Conservation (phyloP, 2,329 filamentous ascomycete genomes). For the Pseudomassariella vexata region DNA sequence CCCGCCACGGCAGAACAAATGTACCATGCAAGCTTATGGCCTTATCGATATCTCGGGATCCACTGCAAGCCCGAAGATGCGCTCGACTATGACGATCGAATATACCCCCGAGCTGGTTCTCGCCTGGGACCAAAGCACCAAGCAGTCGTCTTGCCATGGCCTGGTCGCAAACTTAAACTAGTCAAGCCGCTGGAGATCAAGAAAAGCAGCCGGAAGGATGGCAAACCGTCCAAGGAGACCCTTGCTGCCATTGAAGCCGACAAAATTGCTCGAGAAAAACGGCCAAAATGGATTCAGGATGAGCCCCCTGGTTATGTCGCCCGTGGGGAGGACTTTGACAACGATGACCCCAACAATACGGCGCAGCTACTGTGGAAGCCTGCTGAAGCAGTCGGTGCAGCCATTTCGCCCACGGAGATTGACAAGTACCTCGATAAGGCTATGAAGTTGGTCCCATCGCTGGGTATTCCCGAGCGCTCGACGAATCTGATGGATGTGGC, state of each 20-base stretch:
- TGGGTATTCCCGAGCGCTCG: conserved; percentile 61
- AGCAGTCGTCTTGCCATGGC: conserved; percentile 79
- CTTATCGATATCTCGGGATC: conserved; percentile 89
- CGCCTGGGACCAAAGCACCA: conserved; percentile 88
- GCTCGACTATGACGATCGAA: conserved; percentile 93
- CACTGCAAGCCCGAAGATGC: conserved; percentile 95
- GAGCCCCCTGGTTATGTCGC: conserved; percentile 80
- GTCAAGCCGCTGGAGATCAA: conserved; percentile 85
- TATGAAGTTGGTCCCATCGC: conserved; percentile 52
- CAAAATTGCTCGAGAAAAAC: conserved; percentile 69
- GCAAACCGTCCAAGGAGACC: conserved; percentile 73
- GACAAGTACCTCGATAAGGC: conserved; percentile 72
- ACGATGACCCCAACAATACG: conserved; percentile 69
- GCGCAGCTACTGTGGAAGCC: conserved; percentile 75
- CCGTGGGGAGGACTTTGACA: conserved; percentile 71
- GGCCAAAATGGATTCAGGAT: conserved; percentile 91
- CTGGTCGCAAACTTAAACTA: conserved; percentile 79
- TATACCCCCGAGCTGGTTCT: conserved; percentile 92
- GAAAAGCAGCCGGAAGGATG: conserved; percentile 72
- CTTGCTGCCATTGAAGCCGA: conserved; percentile 76
- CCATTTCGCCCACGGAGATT: conserved; percentile 51
- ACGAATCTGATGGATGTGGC: conserved; percentile 89
- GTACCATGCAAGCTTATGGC: conserved; percentile 91
- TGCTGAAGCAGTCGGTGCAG: conserved; percentile 46
- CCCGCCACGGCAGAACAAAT: conserved; percentile 77